These are phyloP conservation scores for Mucor racemosus DNA, from an alignment of 371 early-diverging fungal genomes.

Conservation along the genomic window DNA sequence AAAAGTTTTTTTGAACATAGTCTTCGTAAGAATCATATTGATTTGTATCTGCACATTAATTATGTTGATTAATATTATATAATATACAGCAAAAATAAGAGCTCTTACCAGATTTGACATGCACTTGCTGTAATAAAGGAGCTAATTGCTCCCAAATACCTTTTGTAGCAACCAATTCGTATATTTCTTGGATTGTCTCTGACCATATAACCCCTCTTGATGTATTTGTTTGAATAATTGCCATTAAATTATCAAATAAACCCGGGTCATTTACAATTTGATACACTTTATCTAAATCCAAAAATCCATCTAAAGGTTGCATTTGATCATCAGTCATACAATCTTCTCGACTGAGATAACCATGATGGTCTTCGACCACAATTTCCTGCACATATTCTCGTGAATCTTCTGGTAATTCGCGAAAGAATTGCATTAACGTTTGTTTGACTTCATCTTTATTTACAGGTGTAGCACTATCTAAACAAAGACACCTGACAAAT, in stretches of 20 bases:
- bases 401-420: constrained; percentile 8
- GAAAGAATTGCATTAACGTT: constrained; percentile 17
- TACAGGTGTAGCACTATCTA: constrained; percentile 23
- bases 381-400: constrained; percentile 20
- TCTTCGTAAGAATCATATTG: constrained; percentile 42
- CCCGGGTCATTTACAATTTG: constrained; percentile 12
- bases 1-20: constrained; percentile 40
- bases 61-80: too few relatives aligned
- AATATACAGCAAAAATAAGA: too few relatives aligned
- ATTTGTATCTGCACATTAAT: constrained; percentile 9
- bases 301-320: background rate
- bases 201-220: constrained; percentile 11
- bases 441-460: constrained; percentile 13
- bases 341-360: constrained; percentile 18
- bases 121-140: constrained; percentile 24
- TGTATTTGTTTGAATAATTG: constrained; percentile 27
- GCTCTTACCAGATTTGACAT: constrained; percentile 15
- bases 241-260: constrained; percentile 29
- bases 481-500: constrained; percentile 28
- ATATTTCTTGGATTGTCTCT: constrained; percentile 24
- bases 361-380: constrained; percentile 20
- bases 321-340: background rate
- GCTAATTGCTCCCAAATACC: constrained; percentile 24
- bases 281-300: constrained; percentile 28
- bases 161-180: constrained; percentile 10